Evolutionary conservation across 495 filamentous ascomycete genomes (phyloP), one percentile per base, ranked within the genome.

Genomic region (Tetracladium marchalianum): DNA sequence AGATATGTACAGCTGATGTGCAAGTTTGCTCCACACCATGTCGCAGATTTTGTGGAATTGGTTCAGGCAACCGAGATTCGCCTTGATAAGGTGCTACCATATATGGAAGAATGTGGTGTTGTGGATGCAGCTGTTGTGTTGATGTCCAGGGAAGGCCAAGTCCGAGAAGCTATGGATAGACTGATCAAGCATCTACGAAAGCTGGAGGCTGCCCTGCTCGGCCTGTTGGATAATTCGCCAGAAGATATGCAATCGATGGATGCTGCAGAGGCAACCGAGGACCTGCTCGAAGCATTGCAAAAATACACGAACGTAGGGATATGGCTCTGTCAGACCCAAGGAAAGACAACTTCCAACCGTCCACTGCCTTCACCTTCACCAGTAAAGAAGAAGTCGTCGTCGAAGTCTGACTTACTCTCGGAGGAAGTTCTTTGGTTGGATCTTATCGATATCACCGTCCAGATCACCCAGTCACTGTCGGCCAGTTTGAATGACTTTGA

Each of bases 301-400:
- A 97, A 90, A 59, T 96, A 94, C 61, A 75, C 80, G 0, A 78
- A 85, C 41, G 87, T 98, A 16, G 92, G 92, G 24, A 86, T 90
- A 16, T 98, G 92, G 92, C 73, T 98, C 17, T 96, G 92, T 55
- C 88, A 92, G 65, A 82, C 85, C 31, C 89, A 97, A 64, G 90
- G 76, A 42, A 87, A 83, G 55, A 77, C 74, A 1, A 62, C 69
- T 12, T 7, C 39, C 35, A 13, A 33, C 35, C 59, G 47, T 43
- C 38, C 39, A 35, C 40, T 47, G 2, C 60, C 43, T 45, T 41
- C 43, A 8, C 39, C 13, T 17, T 27, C 7, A 7, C 45, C 54
- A 41, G 51, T 49, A 44, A 63, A 66, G 43, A 57, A 65, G 31
- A 72, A 77, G 54, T 62, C 65, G 55, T 57, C 68, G 1, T 52